Conservation (phyloP, 1,139 yeast species). For the Saccharomycopsis hybrid region DNA sequence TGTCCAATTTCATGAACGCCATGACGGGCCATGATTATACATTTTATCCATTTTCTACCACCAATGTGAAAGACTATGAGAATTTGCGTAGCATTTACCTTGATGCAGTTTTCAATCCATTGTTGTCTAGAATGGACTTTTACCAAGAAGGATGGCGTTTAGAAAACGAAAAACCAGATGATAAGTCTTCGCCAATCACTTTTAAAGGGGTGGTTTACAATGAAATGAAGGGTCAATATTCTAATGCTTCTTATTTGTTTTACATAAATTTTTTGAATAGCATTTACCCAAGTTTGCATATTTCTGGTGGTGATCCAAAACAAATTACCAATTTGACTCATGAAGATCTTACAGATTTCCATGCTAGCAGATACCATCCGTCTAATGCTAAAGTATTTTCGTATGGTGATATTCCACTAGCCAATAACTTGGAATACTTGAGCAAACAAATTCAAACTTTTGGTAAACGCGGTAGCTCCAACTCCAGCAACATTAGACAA, state of each 20-base stretch:
- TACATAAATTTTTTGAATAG: constrained; percentile 81
- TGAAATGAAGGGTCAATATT: constrained; percentile 97
- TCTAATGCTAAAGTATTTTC: constrained; percentile 83
- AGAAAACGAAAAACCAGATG: constrained; percentile 60
- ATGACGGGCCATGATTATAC: constrained; percentile 98
- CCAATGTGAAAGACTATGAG: constrained; percentile 72
- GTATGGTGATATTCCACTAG: constrained; percentile 72
- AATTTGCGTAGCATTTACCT: constrained; percentile 85
- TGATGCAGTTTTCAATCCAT: constrained; percentile 81
- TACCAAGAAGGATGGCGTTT: constrained; percentile 98
- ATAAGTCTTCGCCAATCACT: constrained; percentile 51
- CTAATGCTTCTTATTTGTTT: constrained; percentile 79
- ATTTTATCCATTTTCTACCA: constrained; percentile 92
- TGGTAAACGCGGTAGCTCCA: constrained; percentile 39
- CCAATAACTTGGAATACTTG: constrained; percentile 54
- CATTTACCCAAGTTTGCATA: constrained; percentile 77
- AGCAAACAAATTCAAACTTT: constrained; percentile 46
- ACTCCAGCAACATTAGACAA: constrained; percentile 26
- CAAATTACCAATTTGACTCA: constrained; percentile 68
- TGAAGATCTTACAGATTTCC: constrained; percentile 73
- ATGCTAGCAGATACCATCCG: constrained; percentile 73
- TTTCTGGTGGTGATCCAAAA: constrained; percentile 93
- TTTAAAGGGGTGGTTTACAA: constrained; percentile 96
- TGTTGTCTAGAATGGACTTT: constrained; percentile 73
- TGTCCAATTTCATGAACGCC: constrained; percentile 96